Evolutionary conservation across 2,329 filamentous ascomycete species (phyloP).

Genomic region (Xylaria arbuscula): DNA sequence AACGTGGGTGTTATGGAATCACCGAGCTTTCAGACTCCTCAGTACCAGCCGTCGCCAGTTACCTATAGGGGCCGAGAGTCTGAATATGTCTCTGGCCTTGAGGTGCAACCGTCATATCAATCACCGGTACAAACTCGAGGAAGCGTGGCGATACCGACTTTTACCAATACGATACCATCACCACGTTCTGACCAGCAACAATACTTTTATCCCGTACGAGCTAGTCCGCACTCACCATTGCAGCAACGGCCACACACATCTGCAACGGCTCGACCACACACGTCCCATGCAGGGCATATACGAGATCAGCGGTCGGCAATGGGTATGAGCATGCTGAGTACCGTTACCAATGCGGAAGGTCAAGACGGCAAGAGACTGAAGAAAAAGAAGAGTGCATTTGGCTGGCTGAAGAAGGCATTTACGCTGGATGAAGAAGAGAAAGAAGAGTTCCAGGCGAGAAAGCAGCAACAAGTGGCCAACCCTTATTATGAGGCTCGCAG

Average conservation of each 20-base stretch:
- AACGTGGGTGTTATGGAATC: constrained; percentile 52
- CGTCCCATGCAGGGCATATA: constrained; percentile 54
- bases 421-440: constrained; percentile 72
- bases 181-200: constrained; percentile 65
- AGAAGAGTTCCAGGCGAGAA: constrained; percentile 67
- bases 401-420: constrained; percentile 76
- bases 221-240: constrained; percentile 71
- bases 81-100: constrained; percentile 61
- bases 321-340: constrained; percentile 69
- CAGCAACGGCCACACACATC: constrained; percentile 70
- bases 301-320: constrained; percentile 65
- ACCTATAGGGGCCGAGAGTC: constrained; percentile 58
- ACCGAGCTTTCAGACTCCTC: constrained; percentile 45
- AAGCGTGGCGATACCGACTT: constrained; percentile 53
- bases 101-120: constrained; percentile 53
- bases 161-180: constrained; percentile 58
- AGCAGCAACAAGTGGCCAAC: constrained; percentile 57
- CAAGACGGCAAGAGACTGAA: constrained; percentile 56
- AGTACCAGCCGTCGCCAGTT: constrained; percentile 40
- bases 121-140: constrained; percentile 48
- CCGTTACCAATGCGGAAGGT: constrained; percentile 60
- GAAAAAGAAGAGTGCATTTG: constrained; percentile 74
- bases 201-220: constrained; percentile 70
- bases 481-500: constrained; percentile 63
- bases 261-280: constrained; percentile 52